Evolutionary conservation across 371 early-diverging fungal genomes (phyloP).

Genomic region (Zopfochytrium polystomum): DNA sequence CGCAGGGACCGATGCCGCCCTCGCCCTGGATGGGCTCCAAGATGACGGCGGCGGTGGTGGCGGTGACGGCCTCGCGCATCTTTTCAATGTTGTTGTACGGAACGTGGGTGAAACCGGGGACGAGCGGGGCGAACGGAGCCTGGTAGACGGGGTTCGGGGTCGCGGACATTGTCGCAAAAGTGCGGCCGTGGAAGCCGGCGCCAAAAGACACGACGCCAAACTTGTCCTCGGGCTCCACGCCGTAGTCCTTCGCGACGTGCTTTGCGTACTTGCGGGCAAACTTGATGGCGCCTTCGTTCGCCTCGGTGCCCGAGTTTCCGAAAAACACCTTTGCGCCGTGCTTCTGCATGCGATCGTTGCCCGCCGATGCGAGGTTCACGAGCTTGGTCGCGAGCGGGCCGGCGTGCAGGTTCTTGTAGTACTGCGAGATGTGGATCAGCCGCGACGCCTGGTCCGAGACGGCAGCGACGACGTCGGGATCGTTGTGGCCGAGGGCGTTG

Average conservation of each 20-base stretch:
- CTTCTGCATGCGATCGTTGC: no score
- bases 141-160: slow-evolving; percentile 91
- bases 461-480: no score
- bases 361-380: no score
- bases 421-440: no score
- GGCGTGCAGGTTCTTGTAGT: no score
- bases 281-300: no score
- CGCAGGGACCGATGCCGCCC: slow-evolving; percentile 81
- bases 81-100: slow-evolving; percentile 80
- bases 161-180: slow-evolving; percentile 88
- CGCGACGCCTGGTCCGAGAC: slow-evolving; percentile 75
- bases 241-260: slow-evolving; percentile 34
- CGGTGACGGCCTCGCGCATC: no score
- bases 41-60: slow-evolving; percentile 75
- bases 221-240: slow-evolving; percentile 48
- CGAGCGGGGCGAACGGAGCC: slow-evolving; percentile 80
- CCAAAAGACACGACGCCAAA: slow-evolving; percentile 74
- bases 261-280: slow-evolving; percentile 83
- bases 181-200: slow-evolving; percentile 92
- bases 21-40: slow-evolving; percentile 96
- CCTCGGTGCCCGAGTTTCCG: slow-evolving; percentile 88
- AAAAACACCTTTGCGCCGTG: slow-evolving; percentile 78
- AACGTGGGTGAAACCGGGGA: slow-evolving; percentile 75
- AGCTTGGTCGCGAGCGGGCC: no score
- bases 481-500: no score